Evolutionary conservation across 2,329 filamentous ascomycete genomes (phyloP).

Genomic region (Chrysoporthe austroafricana): DNA sequence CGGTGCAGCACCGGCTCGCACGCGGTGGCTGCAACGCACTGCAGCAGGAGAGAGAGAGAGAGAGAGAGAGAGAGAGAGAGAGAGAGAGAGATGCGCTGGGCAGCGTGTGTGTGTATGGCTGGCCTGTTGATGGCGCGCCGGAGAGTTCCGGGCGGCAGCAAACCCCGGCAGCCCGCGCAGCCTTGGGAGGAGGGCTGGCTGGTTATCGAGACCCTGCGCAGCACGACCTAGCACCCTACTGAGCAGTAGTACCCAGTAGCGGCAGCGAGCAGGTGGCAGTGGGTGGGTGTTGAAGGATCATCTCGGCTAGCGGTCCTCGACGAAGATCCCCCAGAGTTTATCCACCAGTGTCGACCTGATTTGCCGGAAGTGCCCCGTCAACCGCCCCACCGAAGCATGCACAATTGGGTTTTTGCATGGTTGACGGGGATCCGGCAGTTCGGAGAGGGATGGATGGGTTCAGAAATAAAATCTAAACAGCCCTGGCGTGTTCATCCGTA

Average conservation of each 20-base stretch:
- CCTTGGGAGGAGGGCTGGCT: not conserved
- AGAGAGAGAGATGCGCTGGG: not conserved
- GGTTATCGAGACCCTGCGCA: not conserved
- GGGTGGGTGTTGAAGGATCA: slow-evolving; percentile 17
- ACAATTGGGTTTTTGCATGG: slow-evolving; percentile 3
- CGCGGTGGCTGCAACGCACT: slow-evolving; percentile 4
- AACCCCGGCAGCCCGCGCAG: not conserved
- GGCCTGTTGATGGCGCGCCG: not conserved
- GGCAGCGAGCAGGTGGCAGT: not conserved
- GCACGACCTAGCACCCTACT: not conserved
- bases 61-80: no score
- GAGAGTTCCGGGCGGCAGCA: slow-evolving; percentile 6
- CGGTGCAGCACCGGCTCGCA: not conserved
- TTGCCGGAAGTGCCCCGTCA: not conserved
- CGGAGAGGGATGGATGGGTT: not conserved
- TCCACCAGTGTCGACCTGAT: slow-evolving; percentile 25
- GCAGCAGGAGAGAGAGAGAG: not conserved
- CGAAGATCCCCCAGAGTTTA: slow-evolving; percentile 29
- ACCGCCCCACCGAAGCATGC: slow-evolving; percentile 8
- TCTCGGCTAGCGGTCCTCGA: slow-evolving; percentile 27
- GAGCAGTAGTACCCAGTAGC: not conserved
- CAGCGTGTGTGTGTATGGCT: not conserved
- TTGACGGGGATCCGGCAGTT: slow-evolving; percentile 5
- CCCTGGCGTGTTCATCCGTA: not conserved
- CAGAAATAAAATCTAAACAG: not conserved